phyloP scores from a whole-genome alignment of 2,329 filamentous ascomycete genomes.

The Didymella lethalis region DNA sequence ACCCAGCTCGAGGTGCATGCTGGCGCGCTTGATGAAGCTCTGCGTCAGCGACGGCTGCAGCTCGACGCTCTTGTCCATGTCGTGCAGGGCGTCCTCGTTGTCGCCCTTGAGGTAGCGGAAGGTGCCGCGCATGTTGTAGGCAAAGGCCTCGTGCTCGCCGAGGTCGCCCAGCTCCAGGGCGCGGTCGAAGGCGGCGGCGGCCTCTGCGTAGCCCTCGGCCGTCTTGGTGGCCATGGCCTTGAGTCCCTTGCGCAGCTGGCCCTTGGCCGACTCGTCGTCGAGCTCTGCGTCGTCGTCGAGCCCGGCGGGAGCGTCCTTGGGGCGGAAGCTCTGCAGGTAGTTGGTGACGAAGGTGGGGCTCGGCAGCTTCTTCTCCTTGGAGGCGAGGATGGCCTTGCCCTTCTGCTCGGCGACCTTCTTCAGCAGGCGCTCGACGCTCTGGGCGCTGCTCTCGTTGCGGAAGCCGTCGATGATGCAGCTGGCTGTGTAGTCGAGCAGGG shows the following conservation, averaged over 20 bases:
- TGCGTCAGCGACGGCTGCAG: constrained; percentile 88
- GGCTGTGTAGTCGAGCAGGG: constrained; percentile 95
- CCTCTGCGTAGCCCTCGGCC: constrained; percentile 89
- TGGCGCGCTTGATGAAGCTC: constrained; percentile 98
- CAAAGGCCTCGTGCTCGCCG: constrained; percentile 84
- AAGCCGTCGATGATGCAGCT: constrained; percentile 99
- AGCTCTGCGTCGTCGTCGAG: constrained; percentile 84
- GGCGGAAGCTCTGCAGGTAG: constrained; percentile 97
- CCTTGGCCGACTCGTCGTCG: constrained; percentile 78
- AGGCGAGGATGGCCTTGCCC: constrained; percentile 84
- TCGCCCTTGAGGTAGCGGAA: constrained; percentile 93
- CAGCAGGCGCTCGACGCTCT: constrained; percentile 88
- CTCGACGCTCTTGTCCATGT: constrained; percentile 92
- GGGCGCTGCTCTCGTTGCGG: constrained; percentile 86
- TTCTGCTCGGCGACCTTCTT: constrained; percentile 98
- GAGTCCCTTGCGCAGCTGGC: constrained; percentile 84
- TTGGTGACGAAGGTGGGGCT: constrained; percentile 98
- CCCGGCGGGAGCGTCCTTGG: constrained; percentile 78
- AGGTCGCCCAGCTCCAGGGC: constrained; percentile 83
- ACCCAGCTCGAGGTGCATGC: constrained; percentile 95
- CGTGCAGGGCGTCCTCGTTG: constrained; percentile 79
- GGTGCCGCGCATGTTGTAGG: constrained; percentile 95
- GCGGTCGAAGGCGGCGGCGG: constrained; percentile 83
- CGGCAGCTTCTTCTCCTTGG: constrained; percentile 84
- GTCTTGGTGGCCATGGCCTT: constrained; percentile 85